Evolutionary conservation across 2,329 filamentous ascomycete genomes (phyloP), one percentile per base, ranked within the genome.

Genomic region (Ascocoryne sarcoides): DNA sequence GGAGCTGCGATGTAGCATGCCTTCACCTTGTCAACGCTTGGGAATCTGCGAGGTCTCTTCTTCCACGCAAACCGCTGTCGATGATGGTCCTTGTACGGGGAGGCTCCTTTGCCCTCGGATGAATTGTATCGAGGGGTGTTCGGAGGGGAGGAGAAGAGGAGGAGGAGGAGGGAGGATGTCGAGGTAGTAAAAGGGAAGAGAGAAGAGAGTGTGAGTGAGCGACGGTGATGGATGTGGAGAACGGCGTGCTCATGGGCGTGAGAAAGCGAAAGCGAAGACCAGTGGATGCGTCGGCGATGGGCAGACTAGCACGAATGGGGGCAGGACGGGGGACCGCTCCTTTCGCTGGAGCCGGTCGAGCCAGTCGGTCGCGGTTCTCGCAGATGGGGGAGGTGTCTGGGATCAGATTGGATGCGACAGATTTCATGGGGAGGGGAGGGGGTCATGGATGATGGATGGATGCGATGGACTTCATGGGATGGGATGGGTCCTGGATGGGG

Each of bases 61-160:
- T n/a, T n/a, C 47, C 26, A 44, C 45, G 47, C 40, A 51, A 51
- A 46, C 38, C 28, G 49, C 20, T 54, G 48, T 45, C 50, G 51
- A 53, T 48, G 37, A 43, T 42, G 43, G n/a, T n/a, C n/a, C 39
- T 39, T 30, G 32, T 28, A 14, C 37, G 40, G 28, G 32, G 26
- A 32, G 43, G 47, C 44, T 49, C 46, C 45, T 45, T 43, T 42
- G 48, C 48, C 44, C 44, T 34, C 15, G 16, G 40, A 39, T 36
- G 43, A 46, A 32, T 36, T 31, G 42, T 35, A 33, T 43, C 33
- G 44, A 45, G 42, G 44, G 45, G 46, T 40, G 45, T 36, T 20
- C 45, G 40, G 49, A 42, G 40, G 35, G 34, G 39, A 36, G 36
- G 37, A 42, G 36, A 33, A 38, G 45, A 45, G 43, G 42, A 43